A percentile compares a stretch with the other conserved stretches of the same genome.
These are phyloP conservation scores for Colletotrichum cuscutae DNA, from an alignment of 2,329 filamentous ascomycete genomes.

Conservation along the genomic window DNA sequence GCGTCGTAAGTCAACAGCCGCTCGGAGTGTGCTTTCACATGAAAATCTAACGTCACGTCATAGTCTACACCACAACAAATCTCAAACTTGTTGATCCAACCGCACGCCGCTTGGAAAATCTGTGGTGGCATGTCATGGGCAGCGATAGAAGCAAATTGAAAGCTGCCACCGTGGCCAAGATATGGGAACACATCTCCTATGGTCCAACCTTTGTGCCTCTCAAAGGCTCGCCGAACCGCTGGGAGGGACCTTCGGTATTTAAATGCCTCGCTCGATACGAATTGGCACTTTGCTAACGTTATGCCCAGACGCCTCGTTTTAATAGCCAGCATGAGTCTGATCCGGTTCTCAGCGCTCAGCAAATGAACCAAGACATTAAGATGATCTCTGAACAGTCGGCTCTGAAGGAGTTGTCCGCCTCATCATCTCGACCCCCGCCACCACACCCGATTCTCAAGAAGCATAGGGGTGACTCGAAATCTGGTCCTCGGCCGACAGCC, in stretches of 20 bases:
- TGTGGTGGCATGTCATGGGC: conserved; percentile 75
- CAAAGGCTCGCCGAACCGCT: conserved; percentile 62
- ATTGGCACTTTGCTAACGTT: conserved; percentile 10
- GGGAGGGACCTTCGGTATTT: conserved; percentile 61
- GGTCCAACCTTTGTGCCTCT: conserved; percentile 68
- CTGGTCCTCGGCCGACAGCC: conserved; percentile 67
- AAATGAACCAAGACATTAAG: conserved; percentile 22
- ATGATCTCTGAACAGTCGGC: conserved; percentile 37
- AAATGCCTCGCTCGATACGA: conserved; percentile 8
- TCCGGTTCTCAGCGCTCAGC: conserved; percentile 25
- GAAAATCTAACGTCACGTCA: conserved; percentile 2
- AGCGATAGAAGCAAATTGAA: conserved; percentile 65
- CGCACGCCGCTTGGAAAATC: conserved; percentile 70
- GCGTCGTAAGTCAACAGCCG: conserved; percentile 30
- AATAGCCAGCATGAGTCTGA: conserved; percentile 35
- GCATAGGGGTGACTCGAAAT: conserved; percentile 61
- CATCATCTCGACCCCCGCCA: conserved; percentile 59
- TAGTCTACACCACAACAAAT: conserved; percentile 71
- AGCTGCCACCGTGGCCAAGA: conserved; percentile 62
- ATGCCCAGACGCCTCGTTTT: conserved; percentile 34
- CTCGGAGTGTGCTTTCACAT: background rate
- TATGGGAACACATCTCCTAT: conserved; percentile 68
- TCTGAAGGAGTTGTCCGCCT: conserved; percentile 45
- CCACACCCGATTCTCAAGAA: conserved; percentile 71
- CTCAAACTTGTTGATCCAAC: conserved; percentile 70